Base-by-base conservation (phyloP, 495 filamentous ascomycete genomes). In the Elasticomyces elasticus region DNA sequence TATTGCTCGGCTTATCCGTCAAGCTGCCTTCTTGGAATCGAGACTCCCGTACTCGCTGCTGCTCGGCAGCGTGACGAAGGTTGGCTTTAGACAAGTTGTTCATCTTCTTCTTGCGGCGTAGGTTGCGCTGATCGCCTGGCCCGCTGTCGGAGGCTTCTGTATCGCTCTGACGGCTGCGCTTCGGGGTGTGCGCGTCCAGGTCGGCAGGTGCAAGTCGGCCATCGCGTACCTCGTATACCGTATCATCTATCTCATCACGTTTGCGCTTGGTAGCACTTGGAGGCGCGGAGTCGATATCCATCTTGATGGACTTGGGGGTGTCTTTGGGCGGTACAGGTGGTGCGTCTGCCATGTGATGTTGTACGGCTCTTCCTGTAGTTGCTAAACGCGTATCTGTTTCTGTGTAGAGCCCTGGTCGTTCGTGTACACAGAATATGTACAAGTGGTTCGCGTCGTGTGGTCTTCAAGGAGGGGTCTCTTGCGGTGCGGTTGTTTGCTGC, bases 1-100 rank as follows among this genome's bases (percentile, higher is more conserved):
- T 59, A n/a, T 51, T 40, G 45, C 63, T 66, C 48, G 63, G 51
- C 41, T 53, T 55, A 52, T 66, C 63, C n/a, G 60, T 56, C 52
- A 66, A 44, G 43, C 63, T 66, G 19, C 58, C 63, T 43, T 66
- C 63, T 20, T 61, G 54, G 37, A 66, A 66, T 35, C 56, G 61
- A 2, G 54, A 58, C 31, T 51, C 55, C 22, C 54, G 40, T 19
- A 30, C 30, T 23, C 22, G 11, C 35, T 58, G 59, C n/a, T 47
- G 27, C 41, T 58, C 12, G 3, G 59, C 59, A 10, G 54, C 54
- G 28, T 62, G 55, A 7, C 59, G 28, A 12, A 62, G 54, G 27
- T 58, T 62, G 15, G 58, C n/a, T 31, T 54, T 49, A 17, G 54
- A 58, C 1, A 62, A 54, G 33, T 62, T 62, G 17, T 42, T 47